These are phyloP conservation scores for Cephaloascus albidus DNA, from an alignment of 805 yeast species.

Conservation along the genomic window DNA sequence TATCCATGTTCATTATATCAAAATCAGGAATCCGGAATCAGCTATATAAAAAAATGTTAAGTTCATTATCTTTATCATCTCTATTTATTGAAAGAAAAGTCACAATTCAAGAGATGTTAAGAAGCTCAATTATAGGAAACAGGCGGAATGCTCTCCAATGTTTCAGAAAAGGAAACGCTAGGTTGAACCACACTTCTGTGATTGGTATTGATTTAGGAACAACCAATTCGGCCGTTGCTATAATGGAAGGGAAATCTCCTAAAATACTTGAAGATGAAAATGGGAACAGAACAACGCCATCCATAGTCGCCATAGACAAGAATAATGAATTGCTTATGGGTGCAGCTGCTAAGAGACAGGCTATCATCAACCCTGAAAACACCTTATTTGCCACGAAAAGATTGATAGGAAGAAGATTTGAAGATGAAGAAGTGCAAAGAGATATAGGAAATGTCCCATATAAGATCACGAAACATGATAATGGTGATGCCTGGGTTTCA, in stretches of 20 bases:
- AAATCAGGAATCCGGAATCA: no score
- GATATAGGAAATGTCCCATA: constrained; percentile 59
- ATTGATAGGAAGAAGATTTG: constrained; percentile 64
- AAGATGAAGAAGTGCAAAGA: constrained; percentile 61
- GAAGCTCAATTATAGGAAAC: no score
- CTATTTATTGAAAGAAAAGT: no score
- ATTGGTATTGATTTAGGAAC: constrained; percentile 83
- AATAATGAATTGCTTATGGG: constrained; percentile 46
- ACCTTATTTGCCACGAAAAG: constrained; percentile 80
- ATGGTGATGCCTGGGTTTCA: constrained; percentile 66
- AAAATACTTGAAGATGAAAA: constrained; percentile 67
- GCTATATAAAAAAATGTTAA: no score
- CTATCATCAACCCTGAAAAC: constrained; percentile 63
- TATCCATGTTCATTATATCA: no score
- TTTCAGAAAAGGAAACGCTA: neutral
- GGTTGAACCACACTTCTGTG: constrained; percentile 21
- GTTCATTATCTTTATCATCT: no score
- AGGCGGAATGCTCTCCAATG: no score
- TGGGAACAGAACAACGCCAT: constrained; percentile 75
- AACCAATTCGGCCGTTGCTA: constrained; percentile 80
- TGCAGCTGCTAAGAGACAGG: constrained; percentile 68
- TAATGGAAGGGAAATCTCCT: constrained; percentile 55
- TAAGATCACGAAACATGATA: constrained; percentile 44
- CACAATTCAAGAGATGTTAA: no score
- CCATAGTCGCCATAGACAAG: constrained; percentile 58